phyloP scores from a whole-genome alignment of 164 flowering plant species.

The Magnolia changhungtana region DNA sequence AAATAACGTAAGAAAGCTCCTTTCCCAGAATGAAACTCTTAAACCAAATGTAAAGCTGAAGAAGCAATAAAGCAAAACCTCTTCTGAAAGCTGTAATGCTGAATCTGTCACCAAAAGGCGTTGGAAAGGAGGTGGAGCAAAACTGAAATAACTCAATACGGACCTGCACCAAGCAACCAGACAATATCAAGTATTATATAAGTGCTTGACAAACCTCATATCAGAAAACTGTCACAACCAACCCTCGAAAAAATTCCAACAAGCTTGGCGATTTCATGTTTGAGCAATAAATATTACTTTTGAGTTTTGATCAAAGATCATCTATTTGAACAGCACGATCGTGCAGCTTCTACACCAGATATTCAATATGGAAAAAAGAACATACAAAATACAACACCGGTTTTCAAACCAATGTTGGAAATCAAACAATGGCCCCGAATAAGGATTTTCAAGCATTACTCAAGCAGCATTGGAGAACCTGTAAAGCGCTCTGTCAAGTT shows the following conservation, averaged over 20 bases:
- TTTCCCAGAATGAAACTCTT: no score
- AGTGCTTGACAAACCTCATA: background rate
- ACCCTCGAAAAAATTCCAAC: background rate
- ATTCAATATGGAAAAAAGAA: background rate
- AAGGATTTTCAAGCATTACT: no score
- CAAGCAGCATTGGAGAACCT: no score
- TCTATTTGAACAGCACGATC: background rate
- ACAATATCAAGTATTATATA: background rate
- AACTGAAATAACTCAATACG: slow-evolving; percentile 52
- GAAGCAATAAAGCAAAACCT: slow-evolving; percentile 23
- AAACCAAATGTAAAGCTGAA: background rate
- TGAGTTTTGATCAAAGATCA: background rate
- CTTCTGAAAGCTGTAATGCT: slow-evolving; percentile 9
- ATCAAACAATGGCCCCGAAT: no score
- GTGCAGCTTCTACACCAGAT: no score
- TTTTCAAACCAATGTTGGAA: no score
- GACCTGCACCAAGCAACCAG: slow-evolving; percentile 41
- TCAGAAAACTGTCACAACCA: no score
- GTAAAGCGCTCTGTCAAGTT: no score
- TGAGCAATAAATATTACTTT: background rate
- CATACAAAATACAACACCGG: background rate
- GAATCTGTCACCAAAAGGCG: slow-evolving; percentile 32
- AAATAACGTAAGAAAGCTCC: no score
- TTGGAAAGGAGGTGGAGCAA: slow-evolving; percentile 76
- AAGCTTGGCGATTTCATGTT: background rate